Base-by-base conservation (phyloP, 2,329 filamentous ascomycete species). In the Fusarium sp. region DNA sequence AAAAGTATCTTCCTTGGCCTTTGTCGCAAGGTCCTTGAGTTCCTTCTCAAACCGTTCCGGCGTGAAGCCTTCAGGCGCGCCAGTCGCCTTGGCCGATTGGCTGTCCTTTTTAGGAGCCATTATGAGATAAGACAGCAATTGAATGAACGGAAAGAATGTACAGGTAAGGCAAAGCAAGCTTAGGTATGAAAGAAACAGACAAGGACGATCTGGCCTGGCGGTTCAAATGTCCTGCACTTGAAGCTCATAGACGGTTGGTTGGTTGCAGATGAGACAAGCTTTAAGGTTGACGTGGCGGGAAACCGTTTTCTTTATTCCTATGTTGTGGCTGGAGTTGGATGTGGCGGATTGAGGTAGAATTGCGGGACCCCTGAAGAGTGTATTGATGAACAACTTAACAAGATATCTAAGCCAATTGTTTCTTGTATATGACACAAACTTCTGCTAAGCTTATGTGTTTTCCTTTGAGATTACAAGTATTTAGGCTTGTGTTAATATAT, bases 41-140 rank as follows among this genome's bases (percentile, higher is more conserved):
- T 89, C 86, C 60, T 80, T 79, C 72, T 88, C 85, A 71, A 88
- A 88, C 48, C 80, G 80, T 63, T 86, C 80, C n/a, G 83, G 83
- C 6, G 84, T 84, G 74, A 84, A 81, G 38, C 80, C 72, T 53
- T 77, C 66, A 16, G 76, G 60, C 61, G 69, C 54, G 57, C 57
- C 68, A 68, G 69, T 54, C 67, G 71, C 72, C 72, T 65, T 64
- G 49, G 69, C 39, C 37, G 37, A 39, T 38, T 31, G 57, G 46
- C 57, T 43, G 5, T 56, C 48, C 55, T 71, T 71, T 59, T 67
- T 72, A 9, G 73, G 41, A 28, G 74, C 65, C 74, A 75, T 75
- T 61, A 39, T 44, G 24, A 47, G 39, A 33, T 42, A 41, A 26
- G 15, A 44, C 35, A 38, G 33, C 35, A 21, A 39, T 43, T 26